phyloP scores from a whole-genome alignment of 2,329 filamentous ascomycete genomes.

The Pezicula radicicola region DNA sequence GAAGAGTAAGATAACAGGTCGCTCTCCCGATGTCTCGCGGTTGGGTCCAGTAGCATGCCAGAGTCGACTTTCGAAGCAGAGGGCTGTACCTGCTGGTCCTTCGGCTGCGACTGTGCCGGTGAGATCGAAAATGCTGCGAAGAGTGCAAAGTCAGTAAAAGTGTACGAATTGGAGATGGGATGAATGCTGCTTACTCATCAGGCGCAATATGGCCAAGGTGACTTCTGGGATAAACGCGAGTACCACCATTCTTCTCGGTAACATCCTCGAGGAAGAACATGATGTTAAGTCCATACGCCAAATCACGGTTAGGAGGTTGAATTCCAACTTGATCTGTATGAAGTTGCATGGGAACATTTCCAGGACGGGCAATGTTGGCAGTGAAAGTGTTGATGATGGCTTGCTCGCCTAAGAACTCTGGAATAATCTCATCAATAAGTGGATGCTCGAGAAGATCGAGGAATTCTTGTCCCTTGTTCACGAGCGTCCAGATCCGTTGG shows the following conservation, averaged over 20 bases:
- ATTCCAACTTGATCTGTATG: slow-evolving; percentile 27
- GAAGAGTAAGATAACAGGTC: slow-evolving; percentile 26
- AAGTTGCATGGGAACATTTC: slow-evolving; percentile 24
- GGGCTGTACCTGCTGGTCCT: slow-evolving; percentile 23
- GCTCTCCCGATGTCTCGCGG: slow-evolving; percentile 14
- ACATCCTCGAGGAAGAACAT: slow-evolving; percentile 28
- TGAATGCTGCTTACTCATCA: slow-evolving; percentile 4
- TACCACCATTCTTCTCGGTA: slow-evolving; percentile 28
- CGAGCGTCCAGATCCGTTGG: slow-evolving; percentile 17
- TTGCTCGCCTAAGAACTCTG: slow-evolving; percentile 27
- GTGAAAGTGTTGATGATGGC: slow-evolving; percentile 25
- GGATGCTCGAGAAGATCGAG: slow-evolving; percentile 27
- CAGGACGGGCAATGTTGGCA: slow-evolving; percentile 28
- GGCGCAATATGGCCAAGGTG: slow-evolving; percentile 21
- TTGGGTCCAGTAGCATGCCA: slow-evolving; percentile 29
- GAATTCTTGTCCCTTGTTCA: slow-evolving; percentile 26
- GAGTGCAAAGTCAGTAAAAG: too few species aligned
- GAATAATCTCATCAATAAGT: slow-evolving; percentile 23
- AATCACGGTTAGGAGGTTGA: slow-evolving; percentile 21
- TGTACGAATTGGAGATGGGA: too few species aligned
- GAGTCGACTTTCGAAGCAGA: slow-evolving; percentile 25
- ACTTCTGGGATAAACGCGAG: slow-evolving; percentile 24
- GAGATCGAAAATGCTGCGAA: slow-evolving; percentile 12
- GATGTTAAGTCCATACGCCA: slow-evolving; percentile 23
- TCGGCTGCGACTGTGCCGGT: slow-evolving; percentile 21